phyloP scores from a whole-genome alignment of 352 stramenopile species.

The Lagenidium sp. region DNA sequence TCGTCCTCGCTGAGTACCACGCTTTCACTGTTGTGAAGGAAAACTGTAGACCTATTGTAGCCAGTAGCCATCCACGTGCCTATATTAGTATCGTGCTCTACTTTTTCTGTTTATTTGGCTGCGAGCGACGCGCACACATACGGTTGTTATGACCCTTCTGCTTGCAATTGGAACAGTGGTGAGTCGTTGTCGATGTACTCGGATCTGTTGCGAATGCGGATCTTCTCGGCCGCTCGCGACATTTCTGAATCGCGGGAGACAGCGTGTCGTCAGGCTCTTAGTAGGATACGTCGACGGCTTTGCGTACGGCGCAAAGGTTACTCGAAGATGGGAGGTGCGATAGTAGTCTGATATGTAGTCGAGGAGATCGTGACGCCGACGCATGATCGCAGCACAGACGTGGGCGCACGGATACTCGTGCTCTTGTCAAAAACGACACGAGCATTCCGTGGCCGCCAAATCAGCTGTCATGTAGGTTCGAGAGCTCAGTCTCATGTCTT shows the following conservation, averaged over 20 bases:
- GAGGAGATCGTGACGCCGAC: neutral
- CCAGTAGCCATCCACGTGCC: no score
- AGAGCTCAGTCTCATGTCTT: neutral
- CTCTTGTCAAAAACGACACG: constrained; percentile 8
- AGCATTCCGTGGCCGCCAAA: neutral
- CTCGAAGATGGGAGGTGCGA: neutral
- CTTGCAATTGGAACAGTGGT: constrained; percentile 2
- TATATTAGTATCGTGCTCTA: no score
- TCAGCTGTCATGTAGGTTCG: neutral
- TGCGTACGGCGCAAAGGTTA: constrained; percentile 1
- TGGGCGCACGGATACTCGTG: constrained; percentile 11
- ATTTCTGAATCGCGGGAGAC: constrained; percentile 1
- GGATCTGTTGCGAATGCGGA: constrained; percentile 2
- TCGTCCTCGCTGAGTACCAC: no score
- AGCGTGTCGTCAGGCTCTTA: constrained; percentile 1
- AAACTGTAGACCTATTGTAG: neutral
- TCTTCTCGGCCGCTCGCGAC: neutral
- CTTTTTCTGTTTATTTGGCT: no score
- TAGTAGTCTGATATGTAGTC: constrained; percentile 9
- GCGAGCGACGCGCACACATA: no score
- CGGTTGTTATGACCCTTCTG: neutral
- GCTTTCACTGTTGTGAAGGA: no score
- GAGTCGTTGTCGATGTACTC: constrained; percentile 8
- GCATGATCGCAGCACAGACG: constrained; percentile 6
- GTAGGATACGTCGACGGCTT: neutral